Conservation (phyloP, 495 filamentous ascomycete species). For the Neurospora sublineolata region DNA sequence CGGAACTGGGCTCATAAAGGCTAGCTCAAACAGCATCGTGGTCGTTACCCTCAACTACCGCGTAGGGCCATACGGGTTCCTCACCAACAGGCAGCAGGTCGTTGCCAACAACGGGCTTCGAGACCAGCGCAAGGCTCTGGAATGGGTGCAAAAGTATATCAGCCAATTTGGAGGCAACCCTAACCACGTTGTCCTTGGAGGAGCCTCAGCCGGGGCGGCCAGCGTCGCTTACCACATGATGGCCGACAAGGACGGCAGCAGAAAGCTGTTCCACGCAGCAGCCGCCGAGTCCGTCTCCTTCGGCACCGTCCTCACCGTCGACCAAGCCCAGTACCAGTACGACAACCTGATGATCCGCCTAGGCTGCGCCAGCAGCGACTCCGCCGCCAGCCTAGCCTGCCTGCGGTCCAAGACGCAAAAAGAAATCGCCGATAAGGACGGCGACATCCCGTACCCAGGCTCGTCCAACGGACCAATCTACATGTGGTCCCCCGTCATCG, state of each 20-base stretch:
- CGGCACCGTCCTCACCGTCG: conserved; percentile 44
- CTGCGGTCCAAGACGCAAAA: conserved; percentile 40
- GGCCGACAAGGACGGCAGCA: conserved; percentile 33
- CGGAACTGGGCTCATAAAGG: conserved; percentile 46
- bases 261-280: conserved; percentile 47
- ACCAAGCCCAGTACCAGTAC: conserved; percentile 54
- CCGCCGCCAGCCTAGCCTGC: conserved; percentile 42
- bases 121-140: conserved; percentile 53
- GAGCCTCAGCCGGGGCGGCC: conserved; percentile 53
- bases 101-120: conserved; percentile 55
- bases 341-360: conserved; percentile 47
- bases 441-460: conserved; percentile 42
- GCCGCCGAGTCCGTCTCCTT: conserved; percentile 58
- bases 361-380: conserved; percentile 32
- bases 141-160: conserved; percentile 58
- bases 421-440: conserved; percentile 42
- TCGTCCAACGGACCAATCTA: conserved; percentile 31
- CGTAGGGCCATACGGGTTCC: conserved; percentile 59
- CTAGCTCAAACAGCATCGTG: conserved; percentile 45
- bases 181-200: conserved; percentile 53
- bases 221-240: conserved; percentile 52
- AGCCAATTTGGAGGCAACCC: conserved; percentile 61
- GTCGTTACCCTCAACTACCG: conserved; percentile 63
- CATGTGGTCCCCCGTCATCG: conserved; percentile 46
- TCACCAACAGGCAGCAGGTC: conserved; percentile 45